Evolutionary conservation across 2,329 filamentous ascomycete species (phyloP), one percentile per base, ranked within the genome.

Genomic region (Zymoseptoria ardabiliae): DNA sequence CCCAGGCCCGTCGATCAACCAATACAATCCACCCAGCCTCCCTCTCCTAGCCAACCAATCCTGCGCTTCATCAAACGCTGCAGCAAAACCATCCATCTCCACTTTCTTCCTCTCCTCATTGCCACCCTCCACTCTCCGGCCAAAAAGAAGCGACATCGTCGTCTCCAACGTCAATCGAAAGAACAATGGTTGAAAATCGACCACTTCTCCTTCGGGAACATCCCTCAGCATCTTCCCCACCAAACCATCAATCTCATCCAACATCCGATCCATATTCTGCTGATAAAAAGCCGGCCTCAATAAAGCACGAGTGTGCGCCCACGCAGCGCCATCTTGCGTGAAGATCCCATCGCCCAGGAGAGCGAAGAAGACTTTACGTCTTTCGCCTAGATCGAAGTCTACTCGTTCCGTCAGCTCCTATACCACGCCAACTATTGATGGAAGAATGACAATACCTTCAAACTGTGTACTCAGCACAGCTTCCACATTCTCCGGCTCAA

Each of bases 81-180:
- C 22, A n/a, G 49, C 49, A 11, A 56, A 30, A 21, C 28, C 11
- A 41, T 41, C 11, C 35, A 41, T 41, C 35, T 41, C 35, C 35
- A 17, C 35, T 22, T 20, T 50, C 35, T 41, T 41, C 0, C 4
- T 41, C 11, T 41, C 11, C 35, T 41, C 35, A 17, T 41, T n/a
- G 11, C 10, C 35, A 17, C 35, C 35, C 17, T 28, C 51, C 41
- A 28, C 13, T 23, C 41, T 35, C 53, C 17, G 22, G 11, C 58
- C 58, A 21, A 59, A 53, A 22, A 59, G 54, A 22, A 59, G 52
- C n/a, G 48, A 45, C 20, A 51, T 35, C 11, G 58, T 49, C 13
- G 58, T 57, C 30, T 59, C 58, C 35, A 59, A 17, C n/a, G 58
- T 59, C 20, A 57, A 22, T 2, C 54, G 58, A 23, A 56, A 56